A percentile compares a stretch with the other conserved stretches of the same genome.
Evolutionary conservation across 257 asterid genomes (phyloP).

Genomic region (Nicotiana undulata): DNA sequence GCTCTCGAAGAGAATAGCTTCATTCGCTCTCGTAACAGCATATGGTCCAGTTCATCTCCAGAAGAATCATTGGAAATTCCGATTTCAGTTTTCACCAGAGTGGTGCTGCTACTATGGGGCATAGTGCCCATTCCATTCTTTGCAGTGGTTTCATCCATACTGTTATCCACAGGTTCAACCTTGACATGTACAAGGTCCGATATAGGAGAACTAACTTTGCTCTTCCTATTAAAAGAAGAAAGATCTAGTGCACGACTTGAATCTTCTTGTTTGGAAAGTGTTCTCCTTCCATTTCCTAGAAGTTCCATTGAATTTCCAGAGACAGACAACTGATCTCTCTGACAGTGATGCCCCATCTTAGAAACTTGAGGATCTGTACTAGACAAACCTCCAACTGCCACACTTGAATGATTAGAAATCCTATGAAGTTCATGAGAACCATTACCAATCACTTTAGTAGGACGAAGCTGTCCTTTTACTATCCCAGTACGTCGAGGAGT

Average conservation of each 20-base stretch:
- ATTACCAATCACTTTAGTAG: conserved; percentile 16
- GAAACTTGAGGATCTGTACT: background rate
- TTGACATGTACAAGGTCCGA: conserved; percentile 30
- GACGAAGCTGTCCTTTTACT: conserved; percentile 15
- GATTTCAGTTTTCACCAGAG: conserved; percentile 39
- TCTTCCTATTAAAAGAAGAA: conserved; percentile 13
- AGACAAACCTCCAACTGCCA: background rate
- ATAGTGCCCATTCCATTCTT: conserved; percentile 18
- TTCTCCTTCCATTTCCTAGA: conserved; percentile 13
- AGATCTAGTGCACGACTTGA: conserved; percentile 13
- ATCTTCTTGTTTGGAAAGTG: conserved; percentile 14
- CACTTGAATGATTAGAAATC: background rate
- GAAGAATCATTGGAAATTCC: conserved; percentile 23
- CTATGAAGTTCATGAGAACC: conserved; percentile 12
- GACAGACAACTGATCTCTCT: conserved; percentile 9
- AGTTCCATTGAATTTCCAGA: conserved; percentile 1
- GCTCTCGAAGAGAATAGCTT: conserved; percentile 35
- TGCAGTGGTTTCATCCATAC: conserved; percentile 15
- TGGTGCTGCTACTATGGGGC: conserved; percentile 17
- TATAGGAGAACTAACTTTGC: conserved; percentile 11
- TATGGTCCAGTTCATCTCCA: conserved; percentile 64
- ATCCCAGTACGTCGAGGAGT: conserved; percentile 14
- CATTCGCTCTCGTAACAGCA: conserved; percentile 59
- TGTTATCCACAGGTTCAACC: conserved; percentile 32
- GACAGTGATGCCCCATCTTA: background rate